Evolutionary conservation across 2,329 filamentous ascomycete species (phyloP).

Genomic region (Colletotrichum siamense): DNA sequence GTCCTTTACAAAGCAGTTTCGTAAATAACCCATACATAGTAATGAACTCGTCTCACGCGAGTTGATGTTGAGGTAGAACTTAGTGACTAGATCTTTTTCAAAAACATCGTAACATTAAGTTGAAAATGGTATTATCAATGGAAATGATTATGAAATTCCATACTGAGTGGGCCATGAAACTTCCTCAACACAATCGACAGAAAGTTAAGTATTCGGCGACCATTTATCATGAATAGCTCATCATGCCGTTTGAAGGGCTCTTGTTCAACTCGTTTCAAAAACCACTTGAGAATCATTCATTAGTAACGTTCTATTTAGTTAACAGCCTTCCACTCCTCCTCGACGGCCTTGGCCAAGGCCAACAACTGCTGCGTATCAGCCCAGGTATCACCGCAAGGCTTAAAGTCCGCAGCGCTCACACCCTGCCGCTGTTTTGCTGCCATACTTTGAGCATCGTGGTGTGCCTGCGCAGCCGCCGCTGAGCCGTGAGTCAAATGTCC

Average conservation of each 20-base stretch:
- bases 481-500: neutral
- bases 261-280: neutral
- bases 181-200: neutral
- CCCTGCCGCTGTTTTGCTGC: neutral
- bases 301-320: neutral
- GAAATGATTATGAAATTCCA: fast-evolving
- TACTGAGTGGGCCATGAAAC: neutral
- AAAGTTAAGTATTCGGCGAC: neutral
- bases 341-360: neutral
- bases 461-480: neutral
- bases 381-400: neutral
- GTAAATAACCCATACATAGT: neutral
- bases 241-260: fast-evolving
- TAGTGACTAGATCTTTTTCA: too few relatives aligned
- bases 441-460: neutral
- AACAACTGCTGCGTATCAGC: neutral
- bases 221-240: neutral
- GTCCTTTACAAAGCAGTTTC: neutral
- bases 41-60: too few relatives aligned
- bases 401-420: neutral
- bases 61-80: too few relatives aligned
- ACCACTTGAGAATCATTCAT: too few relatives aligned
- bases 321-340: neutral
- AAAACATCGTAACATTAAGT: neutral
- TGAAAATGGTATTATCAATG: fast-evolving